phyloP scores from a whole-genome alignment of 78 protist genomes.

The Polysphondylium violaceum region DNA sequence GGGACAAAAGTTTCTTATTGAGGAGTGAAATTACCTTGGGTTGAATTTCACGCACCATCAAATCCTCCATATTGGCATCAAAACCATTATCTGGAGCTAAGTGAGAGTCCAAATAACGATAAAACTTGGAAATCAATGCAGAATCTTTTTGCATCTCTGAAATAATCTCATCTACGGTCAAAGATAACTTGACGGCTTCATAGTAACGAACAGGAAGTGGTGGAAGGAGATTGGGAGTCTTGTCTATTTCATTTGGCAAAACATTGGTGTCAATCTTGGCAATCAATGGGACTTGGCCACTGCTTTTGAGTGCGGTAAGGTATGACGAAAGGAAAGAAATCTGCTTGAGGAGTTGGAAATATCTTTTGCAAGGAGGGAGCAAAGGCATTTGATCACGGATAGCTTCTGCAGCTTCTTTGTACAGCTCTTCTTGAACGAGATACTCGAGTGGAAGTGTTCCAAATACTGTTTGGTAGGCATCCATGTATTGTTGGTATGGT shows the following conservation, averaged over 20 bases:
- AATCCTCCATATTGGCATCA: too few relatives aligned
- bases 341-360: slow-evolving; percentile 5
- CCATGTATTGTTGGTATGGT: slow-evolving; percentile 8
- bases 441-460: slow-evolving; percentile 12
- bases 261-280: neutral
- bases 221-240: slow-evolving; percentile 26
- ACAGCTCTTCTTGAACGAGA: slow-evolving; percentile 20
- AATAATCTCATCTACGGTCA: slow-evolving; percentile 16
- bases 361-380: slow-evolving; percentile 25
- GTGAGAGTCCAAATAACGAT: too few relatives aligned
- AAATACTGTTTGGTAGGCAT: slow-evolving; percentile 20
- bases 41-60: too few relatives aligned
- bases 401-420: slow-evolving; percentile 20
- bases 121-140: too few relatives aligned
- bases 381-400: slow-evolving; percentile 33
- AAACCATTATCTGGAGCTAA: too few relatives aligned
- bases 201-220: slow-evolving; percentile 50
- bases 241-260: neutral
- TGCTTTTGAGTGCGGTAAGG: neutral
- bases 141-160: too few relatives aligned
- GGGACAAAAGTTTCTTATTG: too few relatives aligned
- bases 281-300: slow-evolving; percentile 27
- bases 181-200: neutral
- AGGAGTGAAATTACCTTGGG: too few relatives aligned
- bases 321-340: slow-evolving; percentile 32